Percentiles rank a stretch among this genome's conserved stretches.
Evolutionary conservation across 495 filamentous ascomycete species (phyloP).

Genomic region (Aspergillus campestris): DNA sequence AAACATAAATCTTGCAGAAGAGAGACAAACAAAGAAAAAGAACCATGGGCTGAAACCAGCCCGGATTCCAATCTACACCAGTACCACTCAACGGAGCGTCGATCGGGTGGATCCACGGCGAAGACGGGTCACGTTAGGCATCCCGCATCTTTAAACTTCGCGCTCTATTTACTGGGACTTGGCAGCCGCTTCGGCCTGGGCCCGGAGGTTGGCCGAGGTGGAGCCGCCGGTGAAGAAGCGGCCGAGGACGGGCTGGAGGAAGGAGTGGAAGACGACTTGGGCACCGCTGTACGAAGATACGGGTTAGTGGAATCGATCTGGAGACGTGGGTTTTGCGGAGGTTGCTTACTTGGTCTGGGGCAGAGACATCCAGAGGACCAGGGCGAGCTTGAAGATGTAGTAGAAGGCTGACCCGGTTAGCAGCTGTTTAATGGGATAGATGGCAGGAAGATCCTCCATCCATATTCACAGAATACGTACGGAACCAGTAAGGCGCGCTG

Average conservation of each 20-base stretch:
- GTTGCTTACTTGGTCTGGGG: constrained; percentile 76
- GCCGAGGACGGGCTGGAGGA: constrained; percentile 82
- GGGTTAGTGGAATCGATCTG: constrained; percentile 10
- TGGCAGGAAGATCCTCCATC: too few species aligned
- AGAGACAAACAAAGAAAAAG: too few species aligned
- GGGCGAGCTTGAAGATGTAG: constrained; percentile 98
- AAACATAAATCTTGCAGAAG: too few species aligned
- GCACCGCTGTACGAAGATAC: constrained; percentile 61
- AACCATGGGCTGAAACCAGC: too few species aligned
- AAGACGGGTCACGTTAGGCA: constrained; percentile 1
- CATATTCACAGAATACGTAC: too few species aligned
- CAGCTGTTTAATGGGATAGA: background rate
- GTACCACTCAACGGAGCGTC: background rate
- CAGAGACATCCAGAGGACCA: constrained; percentile 94
- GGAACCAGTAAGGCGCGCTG: constrained; percentile 98
- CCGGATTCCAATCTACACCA: too few species aligned
- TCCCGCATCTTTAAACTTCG: background rate
- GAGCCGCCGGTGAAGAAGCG: constrained; percentile 77
- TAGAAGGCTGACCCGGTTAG: constrained; percentile 63
- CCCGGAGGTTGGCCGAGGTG: constrained; percentile 81
- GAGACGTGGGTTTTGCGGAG: background rate
- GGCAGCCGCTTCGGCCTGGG: constrained; percentile 72
- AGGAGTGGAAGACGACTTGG: constrained; percentile 91
- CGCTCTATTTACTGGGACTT: constrained; percentile 36
- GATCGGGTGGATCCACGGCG: constrained; percentile 3